Evolutionary conservation across 768 basidiomycete species (phyloP).

Genomic region (Termitomyces sp.): DNA sequence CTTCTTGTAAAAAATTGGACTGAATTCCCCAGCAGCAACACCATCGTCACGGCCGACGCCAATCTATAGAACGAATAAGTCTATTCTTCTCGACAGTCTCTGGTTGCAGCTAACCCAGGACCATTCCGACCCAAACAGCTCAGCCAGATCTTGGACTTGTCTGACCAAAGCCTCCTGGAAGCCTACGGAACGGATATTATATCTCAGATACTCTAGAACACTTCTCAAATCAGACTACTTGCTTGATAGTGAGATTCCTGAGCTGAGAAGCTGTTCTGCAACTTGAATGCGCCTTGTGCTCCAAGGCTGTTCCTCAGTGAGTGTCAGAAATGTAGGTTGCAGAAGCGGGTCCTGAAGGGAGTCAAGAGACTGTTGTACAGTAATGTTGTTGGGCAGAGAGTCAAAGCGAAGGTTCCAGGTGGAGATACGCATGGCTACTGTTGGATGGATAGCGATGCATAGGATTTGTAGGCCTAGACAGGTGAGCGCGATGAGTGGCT

Average conservation of each 20-base stretch:
- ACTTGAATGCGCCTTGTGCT: constrained; percentile 44
- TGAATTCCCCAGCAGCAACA: constrained; percentile 48
- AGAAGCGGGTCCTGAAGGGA: constrained; percentile 36
- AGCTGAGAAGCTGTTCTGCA: constrained; percentile 38
- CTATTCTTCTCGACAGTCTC: neutral
- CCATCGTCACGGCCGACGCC: constrained; percentile 66
- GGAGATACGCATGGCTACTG: constrained; percentile 27
- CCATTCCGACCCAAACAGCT: constrained; percentile 51
- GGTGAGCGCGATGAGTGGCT: neutral
- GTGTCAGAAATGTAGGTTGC: constrained; percentile 25
- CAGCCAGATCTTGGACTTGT: constrained; percentile 52
- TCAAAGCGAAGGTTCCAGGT: constrained; percentile 55
- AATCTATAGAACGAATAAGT: constrained; percentile 27
- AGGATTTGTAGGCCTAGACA: neutral
- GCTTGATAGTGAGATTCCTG: constrained; percentile 36
- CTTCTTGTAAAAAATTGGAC: constrained; percentile 58
- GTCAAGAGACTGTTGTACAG: constrained; percentile 40
- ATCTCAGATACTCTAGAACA: neutral
- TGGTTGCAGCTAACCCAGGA: constrained; percentile 34
- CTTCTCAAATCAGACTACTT: constrained; percentile 1
- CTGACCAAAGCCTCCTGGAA: constrained; percentile 51
- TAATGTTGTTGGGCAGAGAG: constrained; percentile 43
- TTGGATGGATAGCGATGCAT: neutral
- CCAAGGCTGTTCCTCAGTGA: constrained; percentile 47
- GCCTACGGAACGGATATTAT: constrained; percentile 22